phyloP scores from a whole-genome alignment of 148 eudicot species.

The Rhododendron mucronatum region DNA sequence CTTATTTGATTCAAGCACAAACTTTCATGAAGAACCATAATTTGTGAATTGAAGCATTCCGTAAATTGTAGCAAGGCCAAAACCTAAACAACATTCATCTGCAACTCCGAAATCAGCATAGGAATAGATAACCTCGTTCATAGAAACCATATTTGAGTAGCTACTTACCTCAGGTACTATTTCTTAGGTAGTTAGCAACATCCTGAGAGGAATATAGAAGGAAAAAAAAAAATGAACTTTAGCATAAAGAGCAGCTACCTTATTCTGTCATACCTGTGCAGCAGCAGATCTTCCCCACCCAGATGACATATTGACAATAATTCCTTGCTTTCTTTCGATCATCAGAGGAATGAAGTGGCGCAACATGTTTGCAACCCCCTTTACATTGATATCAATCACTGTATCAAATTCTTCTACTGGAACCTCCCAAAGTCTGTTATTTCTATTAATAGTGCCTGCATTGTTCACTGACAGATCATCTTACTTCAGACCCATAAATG shows the following conservation, averaged over 20 bases:
- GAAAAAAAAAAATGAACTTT: neutral
- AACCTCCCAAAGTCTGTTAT: conserved; percentile 90
- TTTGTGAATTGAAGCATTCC: neutral
- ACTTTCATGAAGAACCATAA: neutral
- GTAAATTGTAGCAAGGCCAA: neutral
- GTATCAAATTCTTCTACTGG: conserved; percentile 87
- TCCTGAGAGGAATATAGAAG: neutral
- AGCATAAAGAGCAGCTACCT: neutral
- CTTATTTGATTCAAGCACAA: neutral
- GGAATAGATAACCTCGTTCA: neutral
- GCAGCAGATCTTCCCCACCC: conserved; percentile 99
- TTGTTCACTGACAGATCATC: conserved; percentile 58
- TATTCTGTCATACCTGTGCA: conserved; percentile 58
- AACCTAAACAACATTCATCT: neutral
- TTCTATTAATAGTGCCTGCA: conserved; percentile 93
- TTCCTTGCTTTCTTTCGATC: conserved; percentile 82
- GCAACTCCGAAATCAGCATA: neutral
- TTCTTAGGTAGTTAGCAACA: neutral
- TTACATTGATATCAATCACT: conserved; percentile 85
- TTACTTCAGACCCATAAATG: conserved; percentile 12
- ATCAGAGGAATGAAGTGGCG: conserved; percentile 93
- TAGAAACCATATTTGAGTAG: neutral
- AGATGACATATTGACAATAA: conserved; percentile 88
- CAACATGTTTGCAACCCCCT: conserved; percentile 76
- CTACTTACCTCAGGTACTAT: neutral